Evolutionary conservation across 305 asterid species (phyloP).

Genomic region (Fraxinus paxiana): DNA sequence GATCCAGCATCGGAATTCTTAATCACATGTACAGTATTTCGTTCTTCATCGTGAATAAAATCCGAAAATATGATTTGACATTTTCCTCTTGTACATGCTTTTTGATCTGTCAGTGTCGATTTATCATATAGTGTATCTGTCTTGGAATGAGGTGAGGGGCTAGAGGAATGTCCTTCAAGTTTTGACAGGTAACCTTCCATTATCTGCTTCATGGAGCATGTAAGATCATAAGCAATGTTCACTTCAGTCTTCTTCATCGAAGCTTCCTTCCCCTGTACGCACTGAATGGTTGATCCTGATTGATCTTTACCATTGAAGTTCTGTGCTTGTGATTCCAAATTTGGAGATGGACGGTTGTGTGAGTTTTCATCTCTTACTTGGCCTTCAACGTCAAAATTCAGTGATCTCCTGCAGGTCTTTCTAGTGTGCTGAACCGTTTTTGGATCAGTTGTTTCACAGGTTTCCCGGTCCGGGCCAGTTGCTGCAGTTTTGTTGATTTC

Average conservation of each 20-base stretch:
- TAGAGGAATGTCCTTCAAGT: constrained; percentile 29
- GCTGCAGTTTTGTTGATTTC: constrained; percentile 25
- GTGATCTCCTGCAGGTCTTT: constrained; percentile 59
- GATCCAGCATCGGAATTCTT: constrained; percentile 26
- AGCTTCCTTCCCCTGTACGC: constrained; percentile 25
- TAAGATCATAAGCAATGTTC: constrained; percentile 26
- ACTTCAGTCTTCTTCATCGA: constrained; percentile 28
- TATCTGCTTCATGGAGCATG: constrained; percentile 28
- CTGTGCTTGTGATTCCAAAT: constrained; percentile 27
- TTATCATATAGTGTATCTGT: constrained; percentile 26
- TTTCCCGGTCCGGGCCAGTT: constrained; percentile 34
- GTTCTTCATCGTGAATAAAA: constrained; percentile 66
- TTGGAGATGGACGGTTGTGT: constrained; percentile 27
- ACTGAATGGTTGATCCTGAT: constrained; percentile 28
- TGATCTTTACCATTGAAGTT: constrained; percentile 28
- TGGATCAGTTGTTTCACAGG: constrained; percentile 24
- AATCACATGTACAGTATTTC: constrained; percentile 31
- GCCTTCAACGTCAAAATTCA: constrained; percentile 50
- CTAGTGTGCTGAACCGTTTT: constrained; percentile 30
- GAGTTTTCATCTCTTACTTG: constrained; percentile 43
- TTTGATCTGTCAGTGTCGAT: constrained; percentile 23
- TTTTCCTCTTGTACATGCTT: constrained; percentile 51
- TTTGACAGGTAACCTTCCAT: constrained; percentile 24
- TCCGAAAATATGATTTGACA: constrained; percentile 69
- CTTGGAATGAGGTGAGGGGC: constrained; percentile 27